Evolutionary conservation across 129 eudicot species (phyloP), one percentile per base, ranked within the genome.

Genomic region (Pittosporum tobira): DNA sequence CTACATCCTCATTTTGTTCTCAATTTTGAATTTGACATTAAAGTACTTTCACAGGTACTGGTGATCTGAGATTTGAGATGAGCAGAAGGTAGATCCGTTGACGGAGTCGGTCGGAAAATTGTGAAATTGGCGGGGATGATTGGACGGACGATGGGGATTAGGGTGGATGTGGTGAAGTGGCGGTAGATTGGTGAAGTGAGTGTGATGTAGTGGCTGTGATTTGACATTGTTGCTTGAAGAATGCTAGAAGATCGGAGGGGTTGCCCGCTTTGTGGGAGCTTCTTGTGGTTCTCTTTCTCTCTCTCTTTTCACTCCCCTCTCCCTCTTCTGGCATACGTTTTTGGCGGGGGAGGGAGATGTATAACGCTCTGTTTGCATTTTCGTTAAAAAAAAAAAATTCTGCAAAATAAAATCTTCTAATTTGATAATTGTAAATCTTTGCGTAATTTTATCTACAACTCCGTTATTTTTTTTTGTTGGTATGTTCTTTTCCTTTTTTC

Each of bases 171-270:
- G 47, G 28, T 3, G n/a, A 61, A 34, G 48, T 59, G 56, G 27
- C 38, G 48, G 67, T 44, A 21, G 44, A 62, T 36, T 38, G 46
- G 44, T 18, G 47, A 45, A 31, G 38, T 44, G 57, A 34, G 24
- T 8, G 61, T 9, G n/a, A n/a, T 26, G 26, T 51, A 23, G 62
- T 27, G 63, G 60, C 48, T 38, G 70, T 48, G 65, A 61, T 55
- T 57, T 20, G 72, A 59, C 78, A 72, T 68, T 68, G 66, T 57
- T 46, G 24, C 31, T 29, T 20, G 34, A 47, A 59, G 24, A 72
- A 27, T 10, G 47, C 84, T 46, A 62, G 45, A 47, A 34, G 51
- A 48, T 73, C 88, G 94, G 94, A 84, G 73, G 24, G 52, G 73
- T 69, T 81, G 25, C 70, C 79, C 62, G 66, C 66, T 65, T 80